A percentile compares a stretch with the other conserved stretches of the same genome.
Evolutionary conservation across 805 yeast genomes (phyloP).

Genomic region (Limtongia smithiae): DNA sequence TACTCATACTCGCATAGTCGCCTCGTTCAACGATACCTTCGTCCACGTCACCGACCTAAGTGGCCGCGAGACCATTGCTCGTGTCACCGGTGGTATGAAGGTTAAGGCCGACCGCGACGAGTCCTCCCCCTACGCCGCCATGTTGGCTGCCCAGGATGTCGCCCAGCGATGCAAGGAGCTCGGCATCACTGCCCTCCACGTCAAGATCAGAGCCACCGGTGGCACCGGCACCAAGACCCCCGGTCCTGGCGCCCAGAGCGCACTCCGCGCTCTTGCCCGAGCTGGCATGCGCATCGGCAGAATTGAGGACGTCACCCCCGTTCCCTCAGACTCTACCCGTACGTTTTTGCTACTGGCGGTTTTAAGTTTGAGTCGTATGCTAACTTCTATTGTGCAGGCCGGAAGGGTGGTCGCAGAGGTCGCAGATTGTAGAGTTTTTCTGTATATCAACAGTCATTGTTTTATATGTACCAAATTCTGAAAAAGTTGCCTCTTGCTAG

Average conservation of each 20-base stretch:
- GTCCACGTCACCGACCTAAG: conserved; percentile 98
- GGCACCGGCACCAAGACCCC: conserved; percentile 99
- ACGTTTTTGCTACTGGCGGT: conserved; percentile 38
- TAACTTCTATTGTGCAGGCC: conserved; percentile 17
- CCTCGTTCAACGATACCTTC: conserved; percentile 99
- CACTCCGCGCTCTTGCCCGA: conserved; percentile 97
- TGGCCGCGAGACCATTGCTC: conserved; percentile 99
- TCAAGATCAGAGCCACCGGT: conserved; percentile 99
- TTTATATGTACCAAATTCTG: too few species aligned
- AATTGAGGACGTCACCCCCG: conserved; percentile 99
- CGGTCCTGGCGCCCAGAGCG: conserved; percentile 89
- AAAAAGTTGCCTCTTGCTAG: too few species aligned
- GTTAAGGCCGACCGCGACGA: conserved; percentile 99
- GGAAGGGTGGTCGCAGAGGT: conserved; percentile 99
- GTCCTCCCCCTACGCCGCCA: conserved; percentile 99
- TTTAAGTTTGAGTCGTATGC: background rate
- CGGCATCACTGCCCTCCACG: conserved; percentile 99
- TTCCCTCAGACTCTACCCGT: conserved; percentile 99
- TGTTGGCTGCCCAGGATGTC: conserved; percentile 99
- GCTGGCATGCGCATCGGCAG: conserved; percentile 99
- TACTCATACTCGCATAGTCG: conserved; percentile 42
- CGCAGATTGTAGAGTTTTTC: conserved; percentile 84
- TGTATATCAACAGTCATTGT: too few species aligned
- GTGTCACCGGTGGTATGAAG: conserved; percentile 99
- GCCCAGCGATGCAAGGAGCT: conserved; percentile 99